phyloP scores from a whole-genome alignment of 2,329 filamentous ascomycete species.

The Trichoderma sp. region DNA sequence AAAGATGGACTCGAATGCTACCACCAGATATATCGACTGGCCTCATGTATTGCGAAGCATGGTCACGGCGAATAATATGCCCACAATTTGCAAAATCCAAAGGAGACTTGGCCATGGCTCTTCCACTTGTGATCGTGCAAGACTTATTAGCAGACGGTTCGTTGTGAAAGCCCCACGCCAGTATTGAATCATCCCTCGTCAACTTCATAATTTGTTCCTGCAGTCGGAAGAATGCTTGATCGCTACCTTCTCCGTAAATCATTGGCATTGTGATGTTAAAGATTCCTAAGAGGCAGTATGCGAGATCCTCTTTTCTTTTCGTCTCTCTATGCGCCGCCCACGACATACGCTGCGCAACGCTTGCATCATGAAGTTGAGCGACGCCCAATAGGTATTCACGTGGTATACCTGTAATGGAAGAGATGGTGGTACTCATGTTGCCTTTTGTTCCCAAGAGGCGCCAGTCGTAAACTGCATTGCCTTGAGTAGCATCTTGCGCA shows the following conservation, averaged over 20 bases:
- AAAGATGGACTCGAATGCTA: conserved; percentile 12
- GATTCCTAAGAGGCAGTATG: conserved; percentile 33
- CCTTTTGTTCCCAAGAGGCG: conserved; percentile 17
- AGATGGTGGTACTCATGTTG: conserved; percentile 32
- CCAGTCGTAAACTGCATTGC: conserved; percentile 24
- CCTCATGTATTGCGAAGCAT: not conserved
- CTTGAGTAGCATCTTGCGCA: not conserved
- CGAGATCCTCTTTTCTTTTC: conserved; percentile 31
- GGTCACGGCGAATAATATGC: conserved; percentile 20
- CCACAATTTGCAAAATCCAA: conserved; percentile 28
- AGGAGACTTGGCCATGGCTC: conserved; percentile 17
- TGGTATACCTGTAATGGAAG: conserved; percentile 38
- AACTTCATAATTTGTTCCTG: conserved; percentile 31
- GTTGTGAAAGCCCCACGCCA: conserved; percentile 30
- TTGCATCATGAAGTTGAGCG: conserved; percentile 23
- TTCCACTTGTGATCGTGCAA: not conserved
- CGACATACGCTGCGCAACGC: conserved; percentile 34
- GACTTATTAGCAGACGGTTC: not conserved
- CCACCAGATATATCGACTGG: conserved; percentile 27
- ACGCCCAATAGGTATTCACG: conserved; percentile 26
- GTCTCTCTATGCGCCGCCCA: conserved; percentile 32
- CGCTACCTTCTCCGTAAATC: conserved; percentile 32
- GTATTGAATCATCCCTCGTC: conserved; percentile 31
- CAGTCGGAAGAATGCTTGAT: conserved; percentile 29
- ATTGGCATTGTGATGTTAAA: conserved; percentile 31